A percentile compares a stretch with the other conserved stretches of the same genome.
phyloP scores from a whole-genome alignment of 768 basidiomycete species.

The Lactarius sanguifluus region DNA sequence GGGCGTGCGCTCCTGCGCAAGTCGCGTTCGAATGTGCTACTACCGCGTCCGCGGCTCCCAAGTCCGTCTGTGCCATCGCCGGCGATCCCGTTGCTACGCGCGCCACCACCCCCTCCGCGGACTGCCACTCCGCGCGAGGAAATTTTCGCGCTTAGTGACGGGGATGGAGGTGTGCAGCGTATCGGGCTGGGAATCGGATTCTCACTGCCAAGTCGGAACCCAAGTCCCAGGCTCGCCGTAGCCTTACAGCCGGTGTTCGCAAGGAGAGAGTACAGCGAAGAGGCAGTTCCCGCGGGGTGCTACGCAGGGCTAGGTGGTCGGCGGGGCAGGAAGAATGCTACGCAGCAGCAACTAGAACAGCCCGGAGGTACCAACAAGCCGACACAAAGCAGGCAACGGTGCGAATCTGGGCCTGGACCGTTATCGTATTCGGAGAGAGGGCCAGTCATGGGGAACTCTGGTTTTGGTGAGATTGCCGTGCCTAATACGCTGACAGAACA shows the following conservation, averaged over 20 bases:
- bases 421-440: conserved; percentile 15
- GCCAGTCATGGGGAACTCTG: conserved; percentile 19
- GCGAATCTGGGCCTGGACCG: background rate
- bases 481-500: background rate
- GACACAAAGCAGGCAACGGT: background rate
- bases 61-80: background rate
- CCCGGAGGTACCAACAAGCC: background rate
- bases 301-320: conserved; percentile 18
- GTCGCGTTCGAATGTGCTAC: conserved; percentile 19
- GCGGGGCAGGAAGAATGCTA: conserved; percentile 12
- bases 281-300: conserved; percentile 16
- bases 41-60: conserved; percentile 12
- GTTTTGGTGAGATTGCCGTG: conserved; percentile 14
- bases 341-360: background rate
- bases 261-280: conserved; percentile 2
- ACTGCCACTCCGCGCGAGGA: conserved; percentile 2
- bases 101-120: background rate
- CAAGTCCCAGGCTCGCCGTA: background rate
- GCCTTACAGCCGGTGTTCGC: background rate
- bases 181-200: conserved; percentile 30
- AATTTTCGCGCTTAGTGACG: conserved; percentile 9
- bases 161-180: conserved; percentile 22
- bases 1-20: conserved; percentile 26
- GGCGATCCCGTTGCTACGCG: background rate
- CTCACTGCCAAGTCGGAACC: conserved; percentile 20